Evolutionary conservation across 2,329 filamentous ascomycete species (phyloP), one percentile per base, ranked within the genome.

Genomic region (Fusarium pseudonygamai): DNA sequence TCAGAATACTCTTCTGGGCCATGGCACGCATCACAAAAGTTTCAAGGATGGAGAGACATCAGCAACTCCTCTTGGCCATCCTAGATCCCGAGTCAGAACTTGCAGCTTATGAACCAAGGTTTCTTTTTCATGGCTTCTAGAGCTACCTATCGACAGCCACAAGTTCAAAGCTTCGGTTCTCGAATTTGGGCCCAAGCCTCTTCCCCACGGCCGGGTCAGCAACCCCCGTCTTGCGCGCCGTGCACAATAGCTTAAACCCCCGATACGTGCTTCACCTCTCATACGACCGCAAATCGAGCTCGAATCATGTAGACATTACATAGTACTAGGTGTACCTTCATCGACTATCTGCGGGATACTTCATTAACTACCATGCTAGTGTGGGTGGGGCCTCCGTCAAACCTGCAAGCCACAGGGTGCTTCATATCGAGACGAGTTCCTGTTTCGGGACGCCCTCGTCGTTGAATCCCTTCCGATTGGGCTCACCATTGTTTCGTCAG

Each of bases 351-450:
- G 36, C 64, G 60, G 64, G 60, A 72, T 69, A 74, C 62, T 60
- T 69, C 46, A 60, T 43, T 43, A 65, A 69, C 65, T 52, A 61
- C 52, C 59, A 64, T 64, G 47, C 52, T 64, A 66, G 71, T 60
- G 67, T 56, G 66, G 37, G 60, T 69, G 75, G 66, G 72, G 57
- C 39, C 58, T 46, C 47, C 58, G 60, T 61, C 61, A 69, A 75
- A 75, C 56, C 71, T 67, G 72, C 66, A 77, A 74, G 75, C 71
- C 59, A 62, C 71, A 69, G 73, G 50, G 60, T 71, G 58, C 58
- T 56, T 55, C 60, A 60, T 46, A 42, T 61, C 52, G 72, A 78
- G 76, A 78, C 76, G 76, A 77, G 36, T 78, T 77, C 58, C 75
- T 78, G 56, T 69, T 75, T 78, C 67, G 61, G 74, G 76, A 70